Evolutionary conservation across 208 protist genomes (phyloP).

Genomic region (Paratrypanosoma confusum): DNA sequence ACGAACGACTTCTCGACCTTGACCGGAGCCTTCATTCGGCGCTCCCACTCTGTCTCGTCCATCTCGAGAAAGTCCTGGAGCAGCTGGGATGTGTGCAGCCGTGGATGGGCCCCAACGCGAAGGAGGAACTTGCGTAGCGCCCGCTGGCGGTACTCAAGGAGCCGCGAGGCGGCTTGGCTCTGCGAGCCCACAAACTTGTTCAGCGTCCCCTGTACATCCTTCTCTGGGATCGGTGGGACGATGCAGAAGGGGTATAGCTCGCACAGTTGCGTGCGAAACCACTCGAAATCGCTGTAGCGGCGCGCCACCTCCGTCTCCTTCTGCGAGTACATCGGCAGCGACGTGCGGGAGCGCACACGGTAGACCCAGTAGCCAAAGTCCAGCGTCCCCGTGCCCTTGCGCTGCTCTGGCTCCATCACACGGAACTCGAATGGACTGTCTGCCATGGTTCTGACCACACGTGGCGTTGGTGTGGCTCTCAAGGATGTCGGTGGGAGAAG

Average conservation of each 20-base stretch:
- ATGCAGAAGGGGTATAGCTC: conserved; percentile 68
- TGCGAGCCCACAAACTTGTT: conserved; percentile 23
- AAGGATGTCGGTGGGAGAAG: background rate
- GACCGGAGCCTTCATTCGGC: conserved; percentile 26
- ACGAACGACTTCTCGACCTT: conserved; percentile 11
- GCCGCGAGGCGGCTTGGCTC: conserved; percentile 8
- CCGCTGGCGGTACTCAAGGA: conserved; percentile 69
- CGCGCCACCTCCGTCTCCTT: conserved; percentile 16
- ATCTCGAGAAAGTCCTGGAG: conserved; percentile 65
- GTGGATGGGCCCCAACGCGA: conserved; percentile 61
- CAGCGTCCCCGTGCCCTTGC: conserved; percentile 53
- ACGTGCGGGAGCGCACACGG: conserved; percentile 26
- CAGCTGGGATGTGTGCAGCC: conserved; percentile 32
- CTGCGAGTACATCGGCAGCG: conserved; percentile 9
- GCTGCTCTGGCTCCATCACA: conserved; percentile 24
- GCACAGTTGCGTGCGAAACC: conserved; percentile 53
- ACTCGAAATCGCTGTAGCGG: conserved; percentile 85
- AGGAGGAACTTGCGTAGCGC: conserved; percentile 65
- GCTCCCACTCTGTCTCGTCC: conserved; percentile 60
- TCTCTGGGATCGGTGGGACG: conserved; percentile 81
- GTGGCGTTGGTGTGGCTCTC: background rate
- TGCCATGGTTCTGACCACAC: conserved; percentile 2
- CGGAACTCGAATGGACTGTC: conserved; percentile 22
- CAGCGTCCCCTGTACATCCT: conserved; percentile 70
- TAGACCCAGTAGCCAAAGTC: conserved; percentile 78